A percentile compares a stretch with the other conserved stretches of the same genome.
phyloP scores from a whole-genome alignment of 768 basidiomycete genomes.

The Suillus plorans region DNA sequence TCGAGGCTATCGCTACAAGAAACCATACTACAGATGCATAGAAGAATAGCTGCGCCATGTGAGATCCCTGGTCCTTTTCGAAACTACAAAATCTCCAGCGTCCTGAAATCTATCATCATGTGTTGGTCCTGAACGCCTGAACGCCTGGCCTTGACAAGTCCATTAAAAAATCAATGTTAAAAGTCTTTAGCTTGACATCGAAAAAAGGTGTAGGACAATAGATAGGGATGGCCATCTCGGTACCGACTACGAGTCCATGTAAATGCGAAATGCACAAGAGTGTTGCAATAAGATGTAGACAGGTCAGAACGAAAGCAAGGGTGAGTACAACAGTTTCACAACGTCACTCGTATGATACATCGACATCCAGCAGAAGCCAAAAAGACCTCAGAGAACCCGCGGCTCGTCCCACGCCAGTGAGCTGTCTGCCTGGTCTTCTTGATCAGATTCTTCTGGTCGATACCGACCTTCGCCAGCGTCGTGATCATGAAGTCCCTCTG shows the following conservation, averaged over 20 bases:
- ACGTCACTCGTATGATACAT: slow-evolving; percentile 14
- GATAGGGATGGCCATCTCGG: neutral
- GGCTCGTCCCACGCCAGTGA: slow-evolving; percentile 15
- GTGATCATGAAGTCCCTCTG: neutral
- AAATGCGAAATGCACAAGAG: slow-evolving; percentile 3
- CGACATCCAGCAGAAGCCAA: neutral
- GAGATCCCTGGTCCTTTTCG: neutral
- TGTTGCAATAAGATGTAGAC: slow-evolving; percentile 1
- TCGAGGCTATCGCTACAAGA: too few species aligned
- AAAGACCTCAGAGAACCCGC: slow-evolving; percentile 24
- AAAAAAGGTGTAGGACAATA: slow-evolving; percentile 1
- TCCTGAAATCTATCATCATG: neutral
- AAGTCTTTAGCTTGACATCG: neutral
- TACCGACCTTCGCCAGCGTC: slow-evolving; percentile 12
- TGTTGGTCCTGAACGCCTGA: neutral
- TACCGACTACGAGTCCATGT: slow-evolving; percentile 3
- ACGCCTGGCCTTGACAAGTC: neutral
- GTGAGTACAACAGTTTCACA: slow-evolving; percentile 12
- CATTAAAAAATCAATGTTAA: neutral
- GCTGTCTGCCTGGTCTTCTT: slow-evolving; percentile 3
- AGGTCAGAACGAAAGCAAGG: slow-evolving; percentile 5
- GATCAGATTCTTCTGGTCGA: slow-evolving; percentile 10
- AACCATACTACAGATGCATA: too few species aligned
- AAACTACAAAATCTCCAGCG: neutral
- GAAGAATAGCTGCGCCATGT: too few species aligned